Conservation (phyloP, 208 protist genomes). For the Phytomonas serpens region DNA sequence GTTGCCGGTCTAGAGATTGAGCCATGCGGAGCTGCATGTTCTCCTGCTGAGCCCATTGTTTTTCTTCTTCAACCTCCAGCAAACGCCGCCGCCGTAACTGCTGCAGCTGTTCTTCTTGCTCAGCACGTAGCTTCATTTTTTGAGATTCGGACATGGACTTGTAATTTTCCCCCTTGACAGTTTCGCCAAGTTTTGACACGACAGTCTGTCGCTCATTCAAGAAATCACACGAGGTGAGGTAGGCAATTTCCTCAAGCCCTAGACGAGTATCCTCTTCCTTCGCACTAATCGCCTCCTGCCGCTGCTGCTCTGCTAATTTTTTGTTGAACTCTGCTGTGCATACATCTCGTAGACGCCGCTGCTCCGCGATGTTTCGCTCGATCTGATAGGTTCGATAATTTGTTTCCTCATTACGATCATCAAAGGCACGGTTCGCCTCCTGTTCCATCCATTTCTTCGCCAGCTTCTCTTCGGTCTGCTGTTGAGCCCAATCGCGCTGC, state of each 20-base stretch:
- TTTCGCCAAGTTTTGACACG: constrained; percentile 54
- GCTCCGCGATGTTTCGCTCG: constrained; percentile 65
- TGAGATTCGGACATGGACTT: constrained; percentile 70
- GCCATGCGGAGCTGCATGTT: constrained; percentile 87
- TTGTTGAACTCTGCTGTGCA: constrained; percentile 86
- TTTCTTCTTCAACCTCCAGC: constrained; percentile 81
- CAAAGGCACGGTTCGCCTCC: constrained; percentile 68
- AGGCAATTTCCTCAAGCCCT: constrained; percentile 86
- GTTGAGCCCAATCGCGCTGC: constrained; percentile 73
- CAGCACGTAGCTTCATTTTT: constrained; percentile 34
- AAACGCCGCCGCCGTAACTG: constrained; percentile 72
- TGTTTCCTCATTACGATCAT: constrained; percentile 82
- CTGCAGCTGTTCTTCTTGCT: constrained; percentile 73
- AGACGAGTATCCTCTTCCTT: constrained; percentile 75
- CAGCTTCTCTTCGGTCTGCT: constrained; percentile 87
- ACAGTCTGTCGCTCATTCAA: constrained; percentile 86
- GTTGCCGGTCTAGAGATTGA: constrained; percentile 78
- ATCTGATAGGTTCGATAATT: constrained; percentile 74
- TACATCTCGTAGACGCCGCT: constrained; percentile 51
- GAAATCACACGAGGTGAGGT: constrained; percentile 80
- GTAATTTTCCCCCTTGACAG: constrained; percentile 70
- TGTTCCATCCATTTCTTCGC: constrained; percentile 91
- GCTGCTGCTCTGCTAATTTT: constrained; percentile 81
- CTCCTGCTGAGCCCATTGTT: constrained; percentile 83
- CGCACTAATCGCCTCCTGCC: constrained; percentile 55